These are phyloP conservation scores for Aspergillus avenaceus DNA, from an alignment of 495 filamentous ascomycete species.

Conservation along the genomic window DNA sequence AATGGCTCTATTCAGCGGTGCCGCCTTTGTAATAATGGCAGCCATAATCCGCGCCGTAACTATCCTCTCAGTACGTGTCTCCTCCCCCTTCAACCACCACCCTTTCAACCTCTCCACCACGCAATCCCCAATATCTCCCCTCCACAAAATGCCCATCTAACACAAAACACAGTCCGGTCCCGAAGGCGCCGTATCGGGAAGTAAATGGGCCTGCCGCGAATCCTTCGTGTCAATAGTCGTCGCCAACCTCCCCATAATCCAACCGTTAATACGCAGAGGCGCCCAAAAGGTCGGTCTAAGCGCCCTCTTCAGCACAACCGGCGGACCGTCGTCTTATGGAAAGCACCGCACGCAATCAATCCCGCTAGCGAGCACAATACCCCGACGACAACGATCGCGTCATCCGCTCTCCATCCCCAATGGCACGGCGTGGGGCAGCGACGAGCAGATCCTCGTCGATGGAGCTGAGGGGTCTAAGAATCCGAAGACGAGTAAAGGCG, in stretches of 20 bases:
- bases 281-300: conserved; percentile 28
- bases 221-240: conserved; percentile 53
- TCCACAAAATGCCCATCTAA: background rate
- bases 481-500: background rate
- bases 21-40: conserved; percentile 50
- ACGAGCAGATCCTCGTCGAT: conserved; percentile 24
- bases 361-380: conserved; percentile 16
- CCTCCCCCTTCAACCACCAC: background rate
- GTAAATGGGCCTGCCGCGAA: conserved; percentile 56
- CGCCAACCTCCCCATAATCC: conserved; percentile 54
- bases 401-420: background rate
- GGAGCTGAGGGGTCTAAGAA: background rate
- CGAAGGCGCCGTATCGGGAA: conserved; percentile 39
- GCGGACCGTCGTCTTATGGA: conserved; percentile 8
- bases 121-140: too few species aligned
- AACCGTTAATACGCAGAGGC: conserved; percentile 40
- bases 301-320: conserved; percentile 23
- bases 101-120: background rate
- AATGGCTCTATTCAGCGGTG: conserved; percentile 50
- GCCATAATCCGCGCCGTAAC: conserved; percentile 52
- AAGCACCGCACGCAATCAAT: conserved; percentile 7
- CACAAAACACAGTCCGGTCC: conserved; percentile 12
- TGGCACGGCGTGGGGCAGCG: conserved; percentile 23
- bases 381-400: conserved; percentile 1
- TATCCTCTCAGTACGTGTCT: conserved; percentile 39